Evolutionary conservation across 2,329 filamentous ascomycete genomes (phyloP).

Genomic region (Aspergillus flavus): DNA sequence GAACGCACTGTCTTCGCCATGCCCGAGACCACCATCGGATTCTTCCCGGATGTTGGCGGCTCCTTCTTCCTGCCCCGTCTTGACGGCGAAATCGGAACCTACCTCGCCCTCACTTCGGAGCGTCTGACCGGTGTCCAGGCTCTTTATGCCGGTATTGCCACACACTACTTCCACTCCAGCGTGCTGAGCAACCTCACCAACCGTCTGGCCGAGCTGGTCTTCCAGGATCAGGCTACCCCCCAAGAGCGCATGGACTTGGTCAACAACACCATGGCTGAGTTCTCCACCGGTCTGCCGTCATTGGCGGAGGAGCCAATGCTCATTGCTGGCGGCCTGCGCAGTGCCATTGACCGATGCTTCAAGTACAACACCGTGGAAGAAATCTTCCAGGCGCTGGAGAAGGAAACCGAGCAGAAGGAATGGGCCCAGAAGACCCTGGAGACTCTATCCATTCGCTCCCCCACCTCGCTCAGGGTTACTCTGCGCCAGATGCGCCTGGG

Average conservation of each 20-base stretch:
- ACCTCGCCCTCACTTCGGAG: constrained; percentile 89
- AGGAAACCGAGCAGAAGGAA: constrained; percentile 56
- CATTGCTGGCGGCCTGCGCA: constrained; percentile 70
- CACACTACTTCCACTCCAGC: constrained; percentile 93
- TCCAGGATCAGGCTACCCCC: constrained; percentile 73
- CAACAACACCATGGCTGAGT: constrained; percentile 89
- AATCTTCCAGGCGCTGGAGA: constrained; percentile 69
- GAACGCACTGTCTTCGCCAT: constrained; percentile 96
- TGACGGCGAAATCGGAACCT: constrained; percentile 84
- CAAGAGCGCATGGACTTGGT: constrained; percentile 69
- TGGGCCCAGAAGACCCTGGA: constrained; percentile 81
- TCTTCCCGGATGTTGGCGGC: constrained; percentile 96
- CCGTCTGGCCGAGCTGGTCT: constrained; percentile 84
- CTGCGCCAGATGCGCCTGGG: constrained; percentile 81
- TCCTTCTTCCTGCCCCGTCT: constrained; percentile 94
- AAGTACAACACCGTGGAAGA: constrained; percentile 65
- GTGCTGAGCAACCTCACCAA: constrained; percentile 78
- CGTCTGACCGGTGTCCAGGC: constrained; percentile 79
- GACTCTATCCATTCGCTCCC: constrained; percentile 77
- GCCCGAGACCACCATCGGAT: constrained; percentile 97
- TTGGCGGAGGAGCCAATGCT: constrained; percentile 63
- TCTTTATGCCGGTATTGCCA: constrained; percentile 89
- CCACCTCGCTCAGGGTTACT: constrained; percentile 82
- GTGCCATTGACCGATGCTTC: constrained; percentile 85
- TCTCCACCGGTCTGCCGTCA: constrained; percentile 75